These are phyloP conservation scores for Cichorium intybus DNA, from an alignment of 140 eudicot species.

Conservation along the genomic window DNA sequence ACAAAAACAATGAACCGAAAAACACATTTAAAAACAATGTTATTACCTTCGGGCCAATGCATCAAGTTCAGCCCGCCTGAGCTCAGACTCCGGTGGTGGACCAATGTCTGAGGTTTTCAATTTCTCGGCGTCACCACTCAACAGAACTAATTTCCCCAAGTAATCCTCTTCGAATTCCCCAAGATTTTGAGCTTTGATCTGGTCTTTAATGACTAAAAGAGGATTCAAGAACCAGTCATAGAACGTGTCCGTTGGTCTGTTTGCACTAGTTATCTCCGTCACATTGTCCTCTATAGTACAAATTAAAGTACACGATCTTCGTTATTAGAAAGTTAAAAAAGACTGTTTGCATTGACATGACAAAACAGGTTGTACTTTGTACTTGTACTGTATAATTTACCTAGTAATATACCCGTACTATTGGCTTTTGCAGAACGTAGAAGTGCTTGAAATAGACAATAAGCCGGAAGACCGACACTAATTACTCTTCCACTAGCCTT, in stretches of 20 bases:
- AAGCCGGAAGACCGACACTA: slow-evolving; percentile 78
- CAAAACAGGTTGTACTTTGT: neutral
- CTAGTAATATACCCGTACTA: slow-evolving; percentile 58
- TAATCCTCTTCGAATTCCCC: slow-evolving; percentile 66
- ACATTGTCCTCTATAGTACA: slow-evolving; percentile 54
- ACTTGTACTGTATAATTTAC: slow-evolving; percentile 41
- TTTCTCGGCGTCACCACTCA: slow-evolving; percentile 57
- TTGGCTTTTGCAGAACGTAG: slow-evolving; percentile 73
- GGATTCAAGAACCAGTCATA: slow-evolving; percentile 91
- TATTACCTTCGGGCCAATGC: slow-evolving; percentile 85
- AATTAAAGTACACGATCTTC: neutral
- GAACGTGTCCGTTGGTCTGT: slow-evolving; percentile 72
- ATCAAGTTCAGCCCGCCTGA: slow-evolving; percentile 73
- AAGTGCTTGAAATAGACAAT: slow-evolving; percentile 62
- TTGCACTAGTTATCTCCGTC: slow-evolving; percentile 70
- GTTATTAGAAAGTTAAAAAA: neutral
- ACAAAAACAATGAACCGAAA: neutral
- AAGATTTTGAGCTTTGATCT: slow-evolving; percentile 68
- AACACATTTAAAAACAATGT: neutral
- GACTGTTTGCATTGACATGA: neutral
- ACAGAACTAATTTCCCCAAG: slow-evolving; percentile 62
- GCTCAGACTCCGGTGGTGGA: slow-evolving; percentile 66
- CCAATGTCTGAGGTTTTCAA: slow-evolving; percentile 41
- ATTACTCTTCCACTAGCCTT: slow-evolving; percentile 54
- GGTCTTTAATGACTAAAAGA: slow-evolving; percentile 79